Base-by-base conservation (phyloP, 2,329 filamentous ascomycete genomes). In the Ascochyta koolunga region DNA sequence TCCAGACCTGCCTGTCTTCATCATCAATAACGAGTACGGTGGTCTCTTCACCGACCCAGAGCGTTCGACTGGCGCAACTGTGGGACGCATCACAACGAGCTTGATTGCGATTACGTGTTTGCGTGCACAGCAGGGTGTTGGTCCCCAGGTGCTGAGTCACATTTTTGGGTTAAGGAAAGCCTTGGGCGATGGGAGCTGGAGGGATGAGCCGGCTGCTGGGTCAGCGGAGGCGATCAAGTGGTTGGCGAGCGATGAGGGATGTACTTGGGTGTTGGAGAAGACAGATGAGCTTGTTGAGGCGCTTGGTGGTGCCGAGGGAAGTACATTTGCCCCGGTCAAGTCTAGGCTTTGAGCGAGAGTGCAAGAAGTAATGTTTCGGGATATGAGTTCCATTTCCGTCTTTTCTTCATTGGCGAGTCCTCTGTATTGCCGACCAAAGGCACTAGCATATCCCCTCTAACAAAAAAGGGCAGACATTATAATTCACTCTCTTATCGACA, bases 121-220 rank as follows among this genome's bases (percentile, higher is more conserved):
- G 71, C 78, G 91, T 3, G 83, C 90, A 38, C 91, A 95, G 79
- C 89, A 88, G 9, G 91, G 91, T 0, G 91, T 95, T 0, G 91
- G 86, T 0, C 91, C 90, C 1, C 91, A 95, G 79, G 89, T 96
- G 11, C 76, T 89, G 16, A 91, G 87, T 61, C 91, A 96, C 74
- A 81, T 95, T 0, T 93, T 92, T 76, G 91, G 91, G 0, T 70
- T 96, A 74, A 77, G 89, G 54, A 95, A 95, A 78, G 89, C 86
- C 0, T 80, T 89, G 45, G 85, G 89, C 59, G 87, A 91, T 71
- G 89, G 87, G 1, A 79, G 78, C 18, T 82, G 74, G 72, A 81
- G 75, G 32, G 71, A 75, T 44, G 81, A 82, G 50, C 62, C 66
- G 0, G 77, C 79, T 42, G 76, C 78, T 27, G 72, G 69, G 7